These are phyloP conservation scores for Alternaria atra DNA, from an alignment of 2,329 filamentous ascomycete genomes.

Conservation along the genomic window DNA sequence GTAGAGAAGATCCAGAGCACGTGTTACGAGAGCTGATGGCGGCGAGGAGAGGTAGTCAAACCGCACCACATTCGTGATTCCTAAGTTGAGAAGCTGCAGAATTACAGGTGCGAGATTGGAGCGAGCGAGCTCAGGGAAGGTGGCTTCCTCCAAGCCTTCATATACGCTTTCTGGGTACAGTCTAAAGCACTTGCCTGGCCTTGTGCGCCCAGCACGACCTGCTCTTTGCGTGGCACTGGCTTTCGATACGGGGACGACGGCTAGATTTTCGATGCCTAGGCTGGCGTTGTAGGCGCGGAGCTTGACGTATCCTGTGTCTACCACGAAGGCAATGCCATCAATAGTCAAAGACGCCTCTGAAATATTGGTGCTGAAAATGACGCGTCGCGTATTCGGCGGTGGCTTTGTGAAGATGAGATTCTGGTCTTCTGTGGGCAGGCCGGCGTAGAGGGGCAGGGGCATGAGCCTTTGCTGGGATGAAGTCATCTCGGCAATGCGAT, in stretches of 20 bases:
- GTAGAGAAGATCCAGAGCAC: slow-evolving; percentile 87
- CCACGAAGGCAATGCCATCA: slow-evolving; percentile 86
- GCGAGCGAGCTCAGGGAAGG: slow-evolving; percentile 88
- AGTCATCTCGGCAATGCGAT: slow-evolving; percentile 72
- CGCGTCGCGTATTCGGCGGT: slow-evolving; percentile 83
- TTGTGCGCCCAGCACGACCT: slow-evolving; percentile 87
- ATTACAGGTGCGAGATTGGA: slow-evolving; percentile 89
- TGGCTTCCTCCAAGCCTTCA: slow-evolving; percentile 71
- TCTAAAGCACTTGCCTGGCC: slow-evolving; percentile 91
- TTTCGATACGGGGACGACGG: slow-evolving; percentile 82
- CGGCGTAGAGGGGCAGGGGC: slow-evolving; percentile 85
- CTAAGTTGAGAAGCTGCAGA: slow-evolving; percentile 91
- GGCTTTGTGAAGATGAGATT: slow-evolving; percentile 93
- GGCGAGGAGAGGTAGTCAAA: slow-evolving; percentile 91
- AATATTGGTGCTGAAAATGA: slow-evolving; percentile 94
- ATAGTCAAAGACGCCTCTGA: slow-evolving; percentile 96
- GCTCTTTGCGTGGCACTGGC: slow-evolving; percentile 92
- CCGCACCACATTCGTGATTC: slow-evolving; percentile 90
- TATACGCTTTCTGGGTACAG: slow-evolving; percentile 85
- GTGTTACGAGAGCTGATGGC: slow-evolving; percentile 82
- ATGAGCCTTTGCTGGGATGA: slow-evolving; percentile 68
- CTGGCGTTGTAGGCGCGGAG: slow-evolving; percentile 83
- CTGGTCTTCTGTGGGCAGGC: slow-evolving; percentile 87
- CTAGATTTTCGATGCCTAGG: slow-evolving; percentile 88
- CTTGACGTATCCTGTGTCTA: slow-evolving; percentile 93